phyloP scores from a whole-genome alignment of 306 rosid genomes.

The Sechiopsis laciniata region DNA sequence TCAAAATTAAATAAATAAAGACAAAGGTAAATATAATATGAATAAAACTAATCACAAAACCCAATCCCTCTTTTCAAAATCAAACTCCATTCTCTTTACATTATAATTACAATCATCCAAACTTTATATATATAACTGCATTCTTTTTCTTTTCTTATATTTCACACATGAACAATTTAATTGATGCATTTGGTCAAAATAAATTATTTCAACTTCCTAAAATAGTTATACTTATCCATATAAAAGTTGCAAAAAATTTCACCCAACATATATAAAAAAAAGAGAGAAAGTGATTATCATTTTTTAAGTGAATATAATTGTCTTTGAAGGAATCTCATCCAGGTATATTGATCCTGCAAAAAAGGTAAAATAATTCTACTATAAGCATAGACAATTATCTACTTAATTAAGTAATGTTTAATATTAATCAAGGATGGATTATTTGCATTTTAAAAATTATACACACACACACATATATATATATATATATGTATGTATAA shows the following conservation, averaged over 20 bases:
- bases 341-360: slow-evolving; percentile 19
- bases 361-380: background rate
- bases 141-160: background rate
- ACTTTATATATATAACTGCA: background rate
- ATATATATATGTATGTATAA: no score
- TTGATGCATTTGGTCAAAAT: background rate
- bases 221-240: background rate
- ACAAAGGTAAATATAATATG: no score
- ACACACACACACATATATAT: no score
- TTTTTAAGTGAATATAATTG: background rate
- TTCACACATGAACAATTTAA: background rate
- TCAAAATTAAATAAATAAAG: no score
- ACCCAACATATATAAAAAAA: background rate
- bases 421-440: no score
- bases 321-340: background rate
- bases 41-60: no score
- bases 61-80: background rate
- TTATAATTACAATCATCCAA: background rate
- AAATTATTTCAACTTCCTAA: slow-evolving; percentile 3
- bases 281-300: no score
- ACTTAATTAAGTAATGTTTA: no score
- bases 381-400: no score
- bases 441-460: no score
- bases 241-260: background rate
- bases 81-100: background rate